Conservation (phyloP, 192 early-diverging fungal species). For the Podila epigama region DNA sequence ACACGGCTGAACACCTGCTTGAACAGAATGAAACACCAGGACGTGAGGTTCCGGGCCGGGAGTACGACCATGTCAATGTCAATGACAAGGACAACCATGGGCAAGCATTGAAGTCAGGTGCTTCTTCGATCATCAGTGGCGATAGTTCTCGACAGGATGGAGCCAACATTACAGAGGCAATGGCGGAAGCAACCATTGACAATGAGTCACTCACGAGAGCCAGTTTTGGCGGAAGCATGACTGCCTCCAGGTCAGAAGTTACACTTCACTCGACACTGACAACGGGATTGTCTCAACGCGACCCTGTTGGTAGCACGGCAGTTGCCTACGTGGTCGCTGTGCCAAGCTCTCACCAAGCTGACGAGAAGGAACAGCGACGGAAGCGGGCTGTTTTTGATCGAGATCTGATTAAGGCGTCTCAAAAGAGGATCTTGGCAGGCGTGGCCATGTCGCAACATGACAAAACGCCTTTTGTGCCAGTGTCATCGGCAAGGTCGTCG, state of each 20-base stretch:
- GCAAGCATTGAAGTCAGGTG: too few species aligned
- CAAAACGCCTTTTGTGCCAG: background rate
- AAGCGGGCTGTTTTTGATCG: conserved; percentile 38
- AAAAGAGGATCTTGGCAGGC: conserved; percentile 32
- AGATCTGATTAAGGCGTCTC: conserved; percentile 32
- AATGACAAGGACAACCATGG: background rate
- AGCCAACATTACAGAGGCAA: background rate
- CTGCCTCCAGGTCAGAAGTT: background rate
- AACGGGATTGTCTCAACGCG: conserved; percentile 18
- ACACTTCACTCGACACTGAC: background rate
- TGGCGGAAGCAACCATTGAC: background rate
- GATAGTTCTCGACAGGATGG: too few species aligned
- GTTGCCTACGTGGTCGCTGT: conserved; percentile 38
- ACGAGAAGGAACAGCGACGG: conserved; percentile 5
- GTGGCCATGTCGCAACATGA: conserved; percentile 10
- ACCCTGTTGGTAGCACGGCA: conserved; percentile 22
- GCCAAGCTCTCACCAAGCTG: conserved; percentile 6
- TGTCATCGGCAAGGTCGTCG: too few species aligned
- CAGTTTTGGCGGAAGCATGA: background rate
- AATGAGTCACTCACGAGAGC: background rate
- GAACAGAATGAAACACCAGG: background rate
- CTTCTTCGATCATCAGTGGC: too few species aligned
- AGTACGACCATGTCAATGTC: background rate
- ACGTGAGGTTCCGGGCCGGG: background rate
- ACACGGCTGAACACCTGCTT: background rate